phyloP scores from a whole-genome alignment of 305 asterid genomes.

The Ilex paraguariensis region DNA sequence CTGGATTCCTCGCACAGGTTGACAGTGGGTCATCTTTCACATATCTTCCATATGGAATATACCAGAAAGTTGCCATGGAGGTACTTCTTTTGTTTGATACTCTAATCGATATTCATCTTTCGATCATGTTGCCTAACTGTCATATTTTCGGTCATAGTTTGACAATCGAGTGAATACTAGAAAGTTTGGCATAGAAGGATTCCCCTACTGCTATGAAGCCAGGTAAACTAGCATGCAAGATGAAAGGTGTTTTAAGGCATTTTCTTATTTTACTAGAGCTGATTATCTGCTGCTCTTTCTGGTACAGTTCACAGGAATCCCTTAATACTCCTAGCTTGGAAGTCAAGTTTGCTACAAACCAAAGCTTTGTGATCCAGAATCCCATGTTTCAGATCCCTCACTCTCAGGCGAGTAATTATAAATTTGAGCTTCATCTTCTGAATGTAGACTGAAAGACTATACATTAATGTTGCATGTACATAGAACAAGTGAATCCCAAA shows the following conservation, averaged over 20 bases:
- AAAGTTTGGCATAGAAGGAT: constrained; percentile 32
- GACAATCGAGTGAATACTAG: constrained; percentile 46
- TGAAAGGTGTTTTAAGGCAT: constrained; percentile 9
- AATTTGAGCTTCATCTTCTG: background rate
- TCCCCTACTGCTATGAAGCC: constrained; percentile 60
- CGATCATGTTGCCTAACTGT: background rate
- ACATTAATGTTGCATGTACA: background rate
- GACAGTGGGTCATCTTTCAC: constrained; percentile 87
- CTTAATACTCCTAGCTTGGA: constrained; percentile 46
- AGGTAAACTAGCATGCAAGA: constrained; percentile 36
- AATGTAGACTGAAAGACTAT: background rate
- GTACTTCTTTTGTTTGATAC: constrained; percentile 25
- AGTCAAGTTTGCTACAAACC: constrained; percentile 51
- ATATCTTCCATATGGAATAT: constrained; percentile 46
- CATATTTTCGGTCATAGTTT: constrained; percentile 35
- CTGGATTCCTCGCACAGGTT: constrained; percentile 53
- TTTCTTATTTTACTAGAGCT: constrained; percentile 14
- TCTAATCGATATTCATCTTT: background rate
- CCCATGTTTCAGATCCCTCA: constrained; percentile 42
- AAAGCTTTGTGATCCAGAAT: constrained; percentile 56
- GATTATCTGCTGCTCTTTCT: constrained; percentile 15
- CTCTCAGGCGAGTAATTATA: constrained; percentile 39
- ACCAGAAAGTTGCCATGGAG: constrained; percentile 49
- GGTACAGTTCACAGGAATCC: constrained; percentile 43
- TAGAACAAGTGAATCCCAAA: background rate